Conservation (phyloP, 2,329 filamentous ascomycete species). For the Alternaria alternata region DNA sequence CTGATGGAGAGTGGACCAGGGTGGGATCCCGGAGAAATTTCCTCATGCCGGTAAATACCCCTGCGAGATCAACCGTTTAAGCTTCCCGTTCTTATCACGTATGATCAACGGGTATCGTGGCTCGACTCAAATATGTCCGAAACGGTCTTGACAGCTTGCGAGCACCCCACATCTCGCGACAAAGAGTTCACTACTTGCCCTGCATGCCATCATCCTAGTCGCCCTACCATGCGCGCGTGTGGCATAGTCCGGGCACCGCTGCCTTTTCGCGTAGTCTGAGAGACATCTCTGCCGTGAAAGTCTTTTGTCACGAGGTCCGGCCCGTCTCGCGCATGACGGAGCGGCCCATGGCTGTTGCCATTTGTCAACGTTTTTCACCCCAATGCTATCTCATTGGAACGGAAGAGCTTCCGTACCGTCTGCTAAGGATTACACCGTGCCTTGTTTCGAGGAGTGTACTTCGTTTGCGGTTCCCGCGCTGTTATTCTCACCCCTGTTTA, state of each 20-base stretch:
- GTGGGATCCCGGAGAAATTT: neutral
- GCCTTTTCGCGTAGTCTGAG: neutral
- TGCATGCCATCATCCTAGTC: neutral
- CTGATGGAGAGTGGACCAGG: neutral
- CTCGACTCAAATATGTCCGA: neutral
- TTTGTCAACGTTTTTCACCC: neutral
- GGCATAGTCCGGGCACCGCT: neutral
- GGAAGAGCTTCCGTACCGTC: neutral
- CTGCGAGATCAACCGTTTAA: neutral
- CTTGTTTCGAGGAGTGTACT: neutral
- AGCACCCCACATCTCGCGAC: neutral
- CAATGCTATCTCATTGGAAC: neutral
- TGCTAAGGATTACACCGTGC: neutral
- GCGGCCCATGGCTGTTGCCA: neutral
- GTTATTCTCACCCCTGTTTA: neutral
- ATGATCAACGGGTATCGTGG: neutral
- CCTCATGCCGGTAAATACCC: neutral
- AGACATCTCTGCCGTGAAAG: neutral
- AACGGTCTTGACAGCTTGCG: neutral
- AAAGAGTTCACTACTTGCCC: neutral
- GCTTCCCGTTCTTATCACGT: neutral
- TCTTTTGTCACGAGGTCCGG: neutral
- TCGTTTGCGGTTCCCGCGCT: neutral
- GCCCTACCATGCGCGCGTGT: neutral
- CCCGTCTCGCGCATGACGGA: neutral